These are phyloP conservation scores for Carex myosuroides DNA, from an alignment of 176 grass and related monocot genomes.

Conservation along the genomic window DNA sequence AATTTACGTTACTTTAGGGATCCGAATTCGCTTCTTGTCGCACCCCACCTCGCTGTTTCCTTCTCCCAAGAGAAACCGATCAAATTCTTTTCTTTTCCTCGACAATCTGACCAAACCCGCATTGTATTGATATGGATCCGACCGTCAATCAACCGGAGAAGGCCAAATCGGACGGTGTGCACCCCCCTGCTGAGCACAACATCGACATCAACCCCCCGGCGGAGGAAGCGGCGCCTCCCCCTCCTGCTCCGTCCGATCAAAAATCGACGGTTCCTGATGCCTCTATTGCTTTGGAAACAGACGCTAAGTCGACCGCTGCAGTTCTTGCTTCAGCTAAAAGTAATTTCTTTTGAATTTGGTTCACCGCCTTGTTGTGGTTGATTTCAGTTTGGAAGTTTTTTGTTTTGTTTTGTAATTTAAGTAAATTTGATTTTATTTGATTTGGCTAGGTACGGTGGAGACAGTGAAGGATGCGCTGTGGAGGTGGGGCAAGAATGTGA, in stretches of 20 bases:
- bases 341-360: constrained; percentile 23
- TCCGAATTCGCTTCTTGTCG: background rate
- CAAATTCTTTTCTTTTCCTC: background rate
- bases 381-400: background rate
- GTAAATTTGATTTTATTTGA: constrained; percentile 20
- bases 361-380: background rate
- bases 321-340: constrained; percentile 44
- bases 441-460: constrained; percentile 53
- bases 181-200: constrained; percentile 31
- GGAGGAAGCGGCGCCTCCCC: background rate
- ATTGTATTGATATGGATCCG: constrained; percentile 39
- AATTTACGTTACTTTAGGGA: no score
- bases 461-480: constrained; percentile 62
- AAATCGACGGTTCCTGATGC: constrained; percentile 29
- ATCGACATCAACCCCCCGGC: background rate
- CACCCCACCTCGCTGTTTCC: background rate
- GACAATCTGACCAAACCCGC: background rate
- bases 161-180: constrained; percentile 14
- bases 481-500: constrained; percentile 68
- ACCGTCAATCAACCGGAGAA: constrained; percentile 16
- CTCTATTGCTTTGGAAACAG: constrained; percentile 32
- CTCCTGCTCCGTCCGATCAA: constrained; percentile 25
- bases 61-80: constrained; percentile 20
- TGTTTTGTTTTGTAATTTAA: background rate
- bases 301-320: constrained; percentile 34